Conservation (phyloP, 768 basidiomycete species). For the Saitozyma sp. region DNA sequence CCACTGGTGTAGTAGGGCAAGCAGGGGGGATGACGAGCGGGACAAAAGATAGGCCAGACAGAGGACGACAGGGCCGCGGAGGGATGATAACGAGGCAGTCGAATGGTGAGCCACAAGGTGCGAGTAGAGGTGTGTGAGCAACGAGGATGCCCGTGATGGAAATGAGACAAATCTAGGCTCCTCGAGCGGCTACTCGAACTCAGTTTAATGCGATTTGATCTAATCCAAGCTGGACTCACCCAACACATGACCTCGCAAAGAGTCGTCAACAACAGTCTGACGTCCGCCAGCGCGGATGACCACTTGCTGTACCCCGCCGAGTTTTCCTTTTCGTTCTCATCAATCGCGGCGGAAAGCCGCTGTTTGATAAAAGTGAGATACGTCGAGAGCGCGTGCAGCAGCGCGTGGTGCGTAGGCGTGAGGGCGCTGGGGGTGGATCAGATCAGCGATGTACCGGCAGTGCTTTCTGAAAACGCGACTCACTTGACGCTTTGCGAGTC, state of each 20-base stretch:
- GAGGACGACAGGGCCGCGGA: constrained; percentile 1
- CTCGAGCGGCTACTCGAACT: constrained; percentile 21
- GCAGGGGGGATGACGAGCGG: constrained; percentile 23
- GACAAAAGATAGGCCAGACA: constrained; percentile 33
- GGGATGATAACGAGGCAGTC: constrained; percentile 8
- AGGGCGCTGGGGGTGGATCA: constrained; percentile 19
- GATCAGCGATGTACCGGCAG: not conserved
- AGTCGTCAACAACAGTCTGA: constrained; percentile 10
- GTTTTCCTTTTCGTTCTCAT: constrained; percentile 11
- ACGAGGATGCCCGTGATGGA: constrained; percentile 26
- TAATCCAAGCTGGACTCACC: constrained; percentile 18
- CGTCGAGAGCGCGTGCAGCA: constrained; percentile 35
- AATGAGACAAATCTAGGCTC: constrained; percentile 9
- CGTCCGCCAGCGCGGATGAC: constrained; percentile 19
- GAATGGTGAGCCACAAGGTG: constrained; percentile 24
- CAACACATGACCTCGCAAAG: constrained; percentile 38
- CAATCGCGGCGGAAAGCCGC: constrained; percentile 18
- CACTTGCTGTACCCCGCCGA: constrained; percentile 21
- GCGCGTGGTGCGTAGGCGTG: constrained; percentile 44
- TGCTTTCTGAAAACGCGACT: constrained; percentile 3
- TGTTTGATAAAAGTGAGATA: constrained; percentile 35
- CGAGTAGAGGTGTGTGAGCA: constrained; percentile 31
- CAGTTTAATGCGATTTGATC: not conserved
- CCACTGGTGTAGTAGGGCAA: constrained; percentile 34
- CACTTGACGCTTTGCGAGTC: constrained; percentile 26